Percentiles rank a stretch among this genome's conserved stretches.
Evolutionary conservation across 108 stramenopile genomes (phyloP).

Genomic region (Cyclostephanos tholiformis): DNA sequence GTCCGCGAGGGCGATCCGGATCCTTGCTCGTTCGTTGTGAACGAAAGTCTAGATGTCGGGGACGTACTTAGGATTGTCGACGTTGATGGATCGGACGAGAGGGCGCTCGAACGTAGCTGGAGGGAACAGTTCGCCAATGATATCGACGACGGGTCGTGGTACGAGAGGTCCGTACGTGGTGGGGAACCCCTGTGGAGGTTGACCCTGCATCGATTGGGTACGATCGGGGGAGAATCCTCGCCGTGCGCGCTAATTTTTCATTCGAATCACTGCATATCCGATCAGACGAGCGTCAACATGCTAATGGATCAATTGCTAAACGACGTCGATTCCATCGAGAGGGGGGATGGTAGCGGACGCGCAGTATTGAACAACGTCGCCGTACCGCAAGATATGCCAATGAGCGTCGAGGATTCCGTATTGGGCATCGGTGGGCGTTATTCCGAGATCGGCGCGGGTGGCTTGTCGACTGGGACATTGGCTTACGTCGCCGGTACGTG

Average conservation of each 20-base stretch:
- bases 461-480: slow-evolving; percentile 55
- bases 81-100: slow-evolving; percentile 34
- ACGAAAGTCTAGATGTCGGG: slow-evolving; percentile 33
- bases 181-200: slow-evolving; percentile 75
- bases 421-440: slow-evolving; percentile 59
- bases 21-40: slow-evolving; percentile 72
- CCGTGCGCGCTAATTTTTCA: slow-evolving; percentile 75
- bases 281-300: slow-evolving; percentile 78
- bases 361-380: slow-evolving; percentile 20
- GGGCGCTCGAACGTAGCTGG: slow-evolving; percentile 67
- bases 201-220: slow-evolving; percentile 65
- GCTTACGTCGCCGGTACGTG: slow-evolving; percentile 57
- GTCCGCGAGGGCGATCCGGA: slow-evolving; percentile 81
- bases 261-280: slow-evolving; percentile 87
- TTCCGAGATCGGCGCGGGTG: slow-evolving; percentile 50
- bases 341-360: slow-evolving; percentile 10
- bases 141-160: slow-evolving; percentile 76
- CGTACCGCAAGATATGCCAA: slow-evolving; percentile 57
- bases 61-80: slow-evolving; percentile 66
- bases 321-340: slow-evolving; percentile 60
- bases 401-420: slow-evolving; percentile 79
- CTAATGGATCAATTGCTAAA: slow-evolving; percentile 72
- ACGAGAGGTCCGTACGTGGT: slow-evolving; percentile 40
- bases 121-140: slow-evolving; percentile 56
- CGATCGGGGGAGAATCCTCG: slow-evolving; percentile 21